Conservation (phyloP, 2,329 filamentous ascomycete genomes). For the Aureobasidium namibiae region DNA sequence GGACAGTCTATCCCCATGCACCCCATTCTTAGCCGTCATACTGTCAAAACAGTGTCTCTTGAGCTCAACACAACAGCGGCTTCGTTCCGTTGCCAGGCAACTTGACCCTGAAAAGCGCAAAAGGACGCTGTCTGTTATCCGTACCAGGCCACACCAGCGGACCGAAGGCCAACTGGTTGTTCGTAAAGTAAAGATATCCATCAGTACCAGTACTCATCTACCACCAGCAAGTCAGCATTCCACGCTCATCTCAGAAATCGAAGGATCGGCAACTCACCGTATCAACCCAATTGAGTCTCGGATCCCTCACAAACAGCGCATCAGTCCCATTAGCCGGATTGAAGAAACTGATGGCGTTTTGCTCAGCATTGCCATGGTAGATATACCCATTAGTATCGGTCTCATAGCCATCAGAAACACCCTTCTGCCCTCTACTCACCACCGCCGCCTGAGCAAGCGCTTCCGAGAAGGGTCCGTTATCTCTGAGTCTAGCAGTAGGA, state of each 20-base stretch:
- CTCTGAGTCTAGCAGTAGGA: slow-evolving; percentile 36
- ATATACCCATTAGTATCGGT: slow-evolving; percentile 43
- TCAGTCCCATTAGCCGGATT: slow-evolving; percentile 39
- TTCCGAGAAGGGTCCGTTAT: slow-evolving; percentile 31
- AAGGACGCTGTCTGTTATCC: slow-evolving; percentile 36
- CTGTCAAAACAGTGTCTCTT: neutral
- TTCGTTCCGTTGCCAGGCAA: slow-evolving; percentile 37
- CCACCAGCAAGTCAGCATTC: neutral
- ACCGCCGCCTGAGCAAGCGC: slow-evolving; percentile 37
- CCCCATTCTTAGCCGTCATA: neutral
- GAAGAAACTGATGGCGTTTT: slow-evolving; percentile 40
- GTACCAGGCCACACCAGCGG: slow-evolving; percentile 32
- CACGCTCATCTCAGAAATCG: neutral
- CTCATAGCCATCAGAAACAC: slow-evolving; percentile 45
- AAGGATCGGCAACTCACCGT: slow-evolving; percentile 21
- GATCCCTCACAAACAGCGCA: slow-evolving; percentile 37
- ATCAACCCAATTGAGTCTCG: slow-evolving; percentile 43
- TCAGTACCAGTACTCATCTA: slow-evolving; percentile 28
- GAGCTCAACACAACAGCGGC: neutral
- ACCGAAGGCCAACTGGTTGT: slow-evolving; percentile 40
- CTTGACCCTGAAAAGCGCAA: slow-evolving; percentile 34
- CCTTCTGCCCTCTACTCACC: slow-evolving; percentile 38
- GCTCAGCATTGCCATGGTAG: slow-evolving; percentile 44
- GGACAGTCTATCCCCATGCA: too few species aligned
- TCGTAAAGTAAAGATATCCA: slow-evolving; percentile 47